Evolutionary conservation across 148 eudicot species (phyloP).

Genomic region (Amaranthus cruentus): DNA sequence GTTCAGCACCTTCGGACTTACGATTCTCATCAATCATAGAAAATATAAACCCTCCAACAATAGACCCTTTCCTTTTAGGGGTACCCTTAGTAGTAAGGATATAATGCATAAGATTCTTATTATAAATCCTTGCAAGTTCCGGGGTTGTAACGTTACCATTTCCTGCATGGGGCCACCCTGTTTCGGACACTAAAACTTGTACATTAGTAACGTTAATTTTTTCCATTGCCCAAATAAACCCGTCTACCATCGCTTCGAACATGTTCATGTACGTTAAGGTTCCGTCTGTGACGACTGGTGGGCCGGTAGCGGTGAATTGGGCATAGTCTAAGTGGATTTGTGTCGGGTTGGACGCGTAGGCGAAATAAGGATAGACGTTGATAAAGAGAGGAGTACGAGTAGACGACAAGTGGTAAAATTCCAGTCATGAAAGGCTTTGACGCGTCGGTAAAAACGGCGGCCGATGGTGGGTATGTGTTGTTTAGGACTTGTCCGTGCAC

Average conservation of each 20-base stretch:
- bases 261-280: slow-evolving; percentile 33
- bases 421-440: not conserved
- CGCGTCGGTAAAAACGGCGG: slow-evolving; percentile 23
- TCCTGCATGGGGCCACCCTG: slow-evolving; percentile 41
- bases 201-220: slow-evolving; percentile 24
- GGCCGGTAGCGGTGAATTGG: slow-evolving; percentile 17
- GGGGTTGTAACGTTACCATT: slow-evolving; percentile 26
- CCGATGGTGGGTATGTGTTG: slow-evolving; percentile 43
- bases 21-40: slow-evolving; percentile 36
- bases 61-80: slow-evolving; percentile 27
- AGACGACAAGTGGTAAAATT: slow-evolving; percentile 22
- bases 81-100: slow-evolving; percentile 18
- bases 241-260: slow-evolving; percentile 45
- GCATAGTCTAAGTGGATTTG: slow-evolving; percentile 40
- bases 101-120: slow-evolving; percentile 23
- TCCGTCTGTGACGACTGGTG: slow-evolving; percentile 25
- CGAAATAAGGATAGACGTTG: slow-evolving; percentile 54
- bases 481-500: slow-evolving; percentile 15
- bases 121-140: slow-evolving; percentile 34
- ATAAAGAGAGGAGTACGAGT: slow-evolving; percentile 30
- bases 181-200: slow-evolving; percentile 29
- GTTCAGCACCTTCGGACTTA: slow-evolving; percentile 31
- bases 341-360: slow-evolving; percentile 25
- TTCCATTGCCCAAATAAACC: slow-evolving; percentile 32
- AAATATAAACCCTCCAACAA: slow-evolving; percentile 28